Base-by-base conservation (phyloP, 495 filamentous ascomycete species). In the Ramalina intermedia region DNA sequence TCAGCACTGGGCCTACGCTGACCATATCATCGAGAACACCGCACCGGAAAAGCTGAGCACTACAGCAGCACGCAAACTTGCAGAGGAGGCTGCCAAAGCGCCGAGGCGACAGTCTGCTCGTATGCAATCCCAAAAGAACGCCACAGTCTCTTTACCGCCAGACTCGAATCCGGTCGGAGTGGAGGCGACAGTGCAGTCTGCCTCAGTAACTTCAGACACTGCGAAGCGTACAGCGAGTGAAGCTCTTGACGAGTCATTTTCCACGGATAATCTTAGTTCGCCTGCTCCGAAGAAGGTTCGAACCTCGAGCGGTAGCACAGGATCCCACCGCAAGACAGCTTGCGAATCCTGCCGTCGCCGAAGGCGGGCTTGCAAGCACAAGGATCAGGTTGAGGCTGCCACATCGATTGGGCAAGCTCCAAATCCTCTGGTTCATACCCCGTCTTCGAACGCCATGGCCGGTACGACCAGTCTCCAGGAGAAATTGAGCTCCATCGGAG, bases 1-100 rank as follows among this genome's bases (percentile, higher is more conserved):
- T 23, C 77, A 82, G 27, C 66, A 73, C 47, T 86, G 82, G 82
- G 81, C 77, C 38, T 69, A 64, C 17, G 67, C 70, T 5, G 70
- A 72, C 26, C 65, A 49, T 47, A 39, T 55, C 6, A 57, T 53
- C 38, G 61, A 57, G 43, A 48, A 37, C 49, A 43, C 46, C 36
- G 41, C 51, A 9, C 47, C 57, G 20, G 55, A 57, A 9, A 63
- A 61, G 44, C 54, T 58, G 12, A 62, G 57, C 49, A 55, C 53
- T 20, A 60, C 61, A 13, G 55, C 60, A 37, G 40, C 53, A 9
- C 60, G 57, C 37, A 61, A 55, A 46, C 53, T 57, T 4, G 60
- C 63, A 20, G 46, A 53, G 24, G 57, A 63, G 40, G 61, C 61
- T 13, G 35, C 54, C 47, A 48, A 54, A 35, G 52, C 58, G 38